Conservation (phyloP, 192 early-diverging fungal genomes). For the Geosiphon pyriformis region DNA sequence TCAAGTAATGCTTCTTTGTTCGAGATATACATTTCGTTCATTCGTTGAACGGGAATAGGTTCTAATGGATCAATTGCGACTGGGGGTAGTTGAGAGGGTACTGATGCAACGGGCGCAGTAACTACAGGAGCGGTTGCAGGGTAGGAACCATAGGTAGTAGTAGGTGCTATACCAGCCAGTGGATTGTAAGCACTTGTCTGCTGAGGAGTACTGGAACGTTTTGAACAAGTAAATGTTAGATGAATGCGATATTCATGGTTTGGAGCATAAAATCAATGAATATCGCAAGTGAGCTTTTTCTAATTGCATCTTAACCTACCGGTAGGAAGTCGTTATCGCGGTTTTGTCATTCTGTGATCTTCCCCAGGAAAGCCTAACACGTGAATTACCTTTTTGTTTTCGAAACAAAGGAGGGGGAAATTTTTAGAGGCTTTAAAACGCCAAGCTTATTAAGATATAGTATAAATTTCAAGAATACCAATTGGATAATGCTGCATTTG, state of each 20-base stretch:
- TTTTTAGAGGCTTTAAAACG: too few species aligned
- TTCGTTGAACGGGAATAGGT: conserved; percentile 24
- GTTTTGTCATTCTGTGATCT: conserved; percentile 46
- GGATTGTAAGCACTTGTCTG: conserved; percentile 24
- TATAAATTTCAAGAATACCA: conserved; percentile 36
- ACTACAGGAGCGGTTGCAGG: conserved; percentile 15
- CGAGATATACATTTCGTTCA: conserved; percentile 28
- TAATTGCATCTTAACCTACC: too few species aligned
- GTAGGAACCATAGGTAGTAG: conserved; percentile 15
- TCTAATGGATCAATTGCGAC: conserved; percentile 29
- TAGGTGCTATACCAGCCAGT: conserved; percentile 11
- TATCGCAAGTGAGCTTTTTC: not conserved
- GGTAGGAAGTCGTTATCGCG: conserved; percentile 1
- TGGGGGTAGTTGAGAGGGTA: not conserved
- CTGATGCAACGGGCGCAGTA: conserved; percentile 2
- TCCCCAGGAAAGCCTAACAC: conserved; percentile 54
- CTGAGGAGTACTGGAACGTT: conserved; percentile 7
- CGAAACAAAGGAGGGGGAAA: too few species aligned
- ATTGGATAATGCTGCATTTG: conserved; percentile 87
- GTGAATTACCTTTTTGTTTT: conserved; percentile 40
- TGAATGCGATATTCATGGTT: not conserved
- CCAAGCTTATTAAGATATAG: not conserved
- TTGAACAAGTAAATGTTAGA: not conserved
- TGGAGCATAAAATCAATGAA: not conserved
- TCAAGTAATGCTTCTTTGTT: conserved; percentile 39